Conservation (phyloP, 108 stramenopile genomes). For the Pseudonitzschia pungens region DNA sequence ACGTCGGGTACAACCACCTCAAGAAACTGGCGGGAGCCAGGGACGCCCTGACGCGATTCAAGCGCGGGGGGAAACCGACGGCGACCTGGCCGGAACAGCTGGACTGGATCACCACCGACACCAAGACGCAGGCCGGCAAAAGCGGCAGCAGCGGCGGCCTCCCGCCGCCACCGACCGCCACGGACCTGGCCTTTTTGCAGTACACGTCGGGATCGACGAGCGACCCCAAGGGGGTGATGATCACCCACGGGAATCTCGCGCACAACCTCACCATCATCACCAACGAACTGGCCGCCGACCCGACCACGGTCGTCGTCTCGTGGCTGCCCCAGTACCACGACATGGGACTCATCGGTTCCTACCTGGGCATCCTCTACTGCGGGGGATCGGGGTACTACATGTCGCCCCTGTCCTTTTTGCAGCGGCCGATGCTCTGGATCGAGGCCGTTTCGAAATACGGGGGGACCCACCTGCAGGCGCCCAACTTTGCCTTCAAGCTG, state of each 20-base stretch:
- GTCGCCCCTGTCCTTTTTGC: slow-evolving; percentile 93
- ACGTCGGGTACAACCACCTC: slow-evolving; percentile 73
- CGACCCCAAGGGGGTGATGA: slow-evolving; percentile 95
- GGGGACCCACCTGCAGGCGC: slow-evolving; percentile 97
- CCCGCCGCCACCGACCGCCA: slow-evolving; percentile 21
- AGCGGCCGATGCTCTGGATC: slow-evolving; percentile 94
- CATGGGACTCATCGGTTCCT: slow-evolving; percentile 98
- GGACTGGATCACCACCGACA: slow-evolving; percentile 72
- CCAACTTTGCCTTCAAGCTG: slow-evolving; percentile 96
- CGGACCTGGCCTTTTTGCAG: slow-evolving; percentile 92
- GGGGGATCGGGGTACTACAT: slow-evolving; percentile 96
- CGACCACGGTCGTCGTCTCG: slow-evolving; percentile 88
- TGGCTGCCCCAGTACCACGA: slow-evolving; percentile 99
- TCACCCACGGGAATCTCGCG: slow-evolving; percentile 84
- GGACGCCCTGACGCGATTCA: slow-evolving; percentile 28
- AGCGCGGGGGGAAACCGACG: slow-evolving; percentile 1
- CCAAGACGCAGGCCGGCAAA: slow-evolving; percentile 15
- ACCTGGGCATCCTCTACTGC: slow-evolving; percentile 91
- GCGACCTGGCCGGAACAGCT: slow-evolving; percentile 46
- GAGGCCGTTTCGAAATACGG: slow-evolving; percentile 72
- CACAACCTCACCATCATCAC: slow-evolving; percentile 93
- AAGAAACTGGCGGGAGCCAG: slow-evolving; percentile 59
- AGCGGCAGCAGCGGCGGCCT: slow-evolving; percentile 12
- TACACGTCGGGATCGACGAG: slow-evolving; percentile 97
- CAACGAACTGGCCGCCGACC: slow-evolving; percentile 64